Evolutionary conservation across 257 asterid genomes (phyloP).

Genomic region (Ligustrum vulgare): DNA sequence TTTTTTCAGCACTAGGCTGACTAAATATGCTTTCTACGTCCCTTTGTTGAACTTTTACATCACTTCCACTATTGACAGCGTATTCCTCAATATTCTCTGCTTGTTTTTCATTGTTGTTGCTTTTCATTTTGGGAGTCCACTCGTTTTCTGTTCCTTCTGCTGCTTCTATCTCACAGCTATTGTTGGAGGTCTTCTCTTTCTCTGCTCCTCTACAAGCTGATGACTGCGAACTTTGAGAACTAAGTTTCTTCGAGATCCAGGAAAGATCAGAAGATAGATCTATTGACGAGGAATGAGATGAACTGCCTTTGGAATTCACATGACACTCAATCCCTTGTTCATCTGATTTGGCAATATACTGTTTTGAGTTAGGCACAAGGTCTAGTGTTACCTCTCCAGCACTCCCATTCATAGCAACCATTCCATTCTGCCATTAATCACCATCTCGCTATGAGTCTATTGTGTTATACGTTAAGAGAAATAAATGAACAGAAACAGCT

Average conservation of each 20-base stretch:
- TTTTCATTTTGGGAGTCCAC: constrained; percentile 19
- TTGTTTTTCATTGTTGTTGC: constrained; percentile 20
- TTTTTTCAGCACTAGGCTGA: constrained; percentile 21
- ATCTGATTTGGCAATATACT: constrained; percentile 36
- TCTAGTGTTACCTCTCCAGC: constrained; percentile 37
- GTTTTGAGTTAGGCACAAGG: constrained; percentile 27
- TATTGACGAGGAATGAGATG: constrained; percentile 49
- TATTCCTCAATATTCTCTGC: constrained; percentile 23
- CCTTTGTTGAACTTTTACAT: constrained; percentile 14
- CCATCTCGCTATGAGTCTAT: constrained; percentile 21
- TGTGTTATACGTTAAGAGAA: constrained; percentile 6
- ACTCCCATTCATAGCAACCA: constrained; percentile 33
- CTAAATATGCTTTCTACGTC: constrained; percentile 19
- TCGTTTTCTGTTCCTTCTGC: constrained; percentile 32
- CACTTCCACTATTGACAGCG: constrained; percentile 27
- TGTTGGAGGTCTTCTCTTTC: not conserved
- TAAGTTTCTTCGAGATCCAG: constrained; percentile 51
- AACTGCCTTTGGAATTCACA: constrained; percentile 31
- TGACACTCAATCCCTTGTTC: constrained; percentile 36
- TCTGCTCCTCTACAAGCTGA: constrained; percentile 26
- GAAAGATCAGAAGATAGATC: constrained; percentile 59
- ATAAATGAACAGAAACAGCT: constrained; percentile 1
- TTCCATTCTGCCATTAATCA: constrained; percentile 47
- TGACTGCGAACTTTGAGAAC: constrained; percentile 32
- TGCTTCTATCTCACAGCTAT: not conserved